These are phyloP conservation scores for Didymella segeticola DNA, from an alignment of 2,329 filamentous ascomycete genomes.

Conservation along the genomic window DNA sequence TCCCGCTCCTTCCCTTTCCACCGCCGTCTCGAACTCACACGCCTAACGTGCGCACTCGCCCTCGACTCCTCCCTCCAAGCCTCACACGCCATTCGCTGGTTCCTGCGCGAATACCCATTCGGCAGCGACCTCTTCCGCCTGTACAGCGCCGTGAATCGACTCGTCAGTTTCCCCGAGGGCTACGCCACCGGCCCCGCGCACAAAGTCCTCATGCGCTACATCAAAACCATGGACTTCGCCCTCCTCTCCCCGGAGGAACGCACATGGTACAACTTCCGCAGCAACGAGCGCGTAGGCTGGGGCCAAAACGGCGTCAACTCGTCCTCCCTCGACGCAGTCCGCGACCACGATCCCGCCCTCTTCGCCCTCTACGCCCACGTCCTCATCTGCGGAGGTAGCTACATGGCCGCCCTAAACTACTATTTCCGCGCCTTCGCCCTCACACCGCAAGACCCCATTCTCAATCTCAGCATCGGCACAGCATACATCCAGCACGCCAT, in stretches of 20 bases:
- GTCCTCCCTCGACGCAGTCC: constrained; percentile 49
- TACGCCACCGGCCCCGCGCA: constrained; percentile 83
- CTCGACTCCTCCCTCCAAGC: constrained; percentile 79
- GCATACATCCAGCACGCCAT: constrained; percentile 86
- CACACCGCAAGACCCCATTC: constrained; percentile 75
- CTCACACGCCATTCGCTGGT: constrained; percentile 77
- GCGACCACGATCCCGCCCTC: constrained; percentile 71
- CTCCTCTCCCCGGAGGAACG: constrained; percentile 63
- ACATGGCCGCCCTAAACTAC: constrained; percentile 85
- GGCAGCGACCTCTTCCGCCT: constrained; percentile 84
- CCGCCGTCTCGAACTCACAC: constrained; percentile 77
- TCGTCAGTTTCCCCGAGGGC: constrained; percentile 75
- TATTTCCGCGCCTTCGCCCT: constrained; percentile 73
- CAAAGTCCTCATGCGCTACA: constrained; percentile 89
- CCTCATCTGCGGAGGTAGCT: constrained; percentile 81
- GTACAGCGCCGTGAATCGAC: constrained; percentile 77
- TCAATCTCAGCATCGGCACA: constrained; percentile 78
- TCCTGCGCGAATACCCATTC: constrained; percentile 83
- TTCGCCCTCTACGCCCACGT: constrained; percentile 92
- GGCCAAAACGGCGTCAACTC: constrained; percentile 47
- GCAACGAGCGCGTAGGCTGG: constrained; percentile 48
- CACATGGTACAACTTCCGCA: constrained; percentile 50
- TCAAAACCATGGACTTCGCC: constrained; percentile 83
- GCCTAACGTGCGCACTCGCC: constrained; percentile 83
- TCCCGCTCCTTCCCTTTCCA: constrained; percentile 71